phyloP scores from a whole-genome alignment of 441 rosid genomes.

The Codiaeum variegatum region DNA sequence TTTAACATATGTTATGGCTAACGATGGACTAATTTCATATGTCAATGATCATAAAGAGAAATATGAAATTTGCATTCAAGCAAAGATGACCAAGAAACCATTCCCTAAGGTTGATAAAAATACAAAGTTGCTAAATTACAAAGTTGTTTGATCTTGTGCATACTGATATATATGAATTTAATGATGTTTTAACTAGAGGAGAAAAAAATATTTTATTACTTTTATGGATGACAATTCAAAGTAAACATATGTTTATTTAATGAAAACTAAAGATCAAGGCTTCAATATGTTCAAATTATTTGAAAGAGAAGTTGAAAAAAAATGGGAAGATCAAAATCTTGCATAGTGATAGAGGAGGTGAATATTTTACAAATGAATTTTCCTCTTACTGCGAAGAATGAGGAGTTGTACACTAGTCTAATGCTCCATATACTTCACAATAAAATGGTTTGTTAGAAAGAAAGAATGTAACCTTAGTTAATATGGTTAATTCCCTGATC shows the following conservation, averaged over 20 bases:
- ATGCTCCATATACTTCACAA: no score
- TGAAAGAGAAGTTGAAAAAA: not conserved
- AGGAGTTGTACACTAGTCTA: no score
- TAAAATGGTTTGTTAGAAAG: no score
- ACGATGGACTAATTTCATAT: not conserved
- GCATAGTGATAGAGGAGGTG: no score
- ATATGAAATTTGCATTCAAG: not conserved
- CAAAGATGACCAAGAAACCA: not conserved
- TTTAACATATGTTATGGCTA: constrained; percentile 1
- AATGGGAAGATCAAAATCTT: no score
- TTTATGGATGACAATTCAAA: not conserved
- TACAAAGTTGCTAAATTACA: not conserved
- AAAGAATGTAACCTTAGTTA: no score
- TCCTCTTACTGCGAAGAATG: no score
- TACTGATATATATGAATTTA: not conserved
- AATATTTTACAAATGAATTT: no score
- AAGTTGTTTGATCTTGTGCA: not conserved
- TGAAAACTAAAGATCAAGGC: no score
- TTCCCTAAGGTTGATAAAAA: not conserved
- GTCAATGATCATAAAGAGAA: no score
- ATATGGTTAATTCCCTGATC: no score
- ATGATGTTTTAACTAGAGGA: not conserved
- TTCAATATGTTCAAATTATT: not conserved
- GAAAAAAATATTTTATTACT: no score
- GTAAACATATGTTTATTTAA: not conserved